Evolutionary conservation across 2,329 filamentous ascomycete species (phyloP).

Genomic region (Colletotrichum caudatum): DNA sequence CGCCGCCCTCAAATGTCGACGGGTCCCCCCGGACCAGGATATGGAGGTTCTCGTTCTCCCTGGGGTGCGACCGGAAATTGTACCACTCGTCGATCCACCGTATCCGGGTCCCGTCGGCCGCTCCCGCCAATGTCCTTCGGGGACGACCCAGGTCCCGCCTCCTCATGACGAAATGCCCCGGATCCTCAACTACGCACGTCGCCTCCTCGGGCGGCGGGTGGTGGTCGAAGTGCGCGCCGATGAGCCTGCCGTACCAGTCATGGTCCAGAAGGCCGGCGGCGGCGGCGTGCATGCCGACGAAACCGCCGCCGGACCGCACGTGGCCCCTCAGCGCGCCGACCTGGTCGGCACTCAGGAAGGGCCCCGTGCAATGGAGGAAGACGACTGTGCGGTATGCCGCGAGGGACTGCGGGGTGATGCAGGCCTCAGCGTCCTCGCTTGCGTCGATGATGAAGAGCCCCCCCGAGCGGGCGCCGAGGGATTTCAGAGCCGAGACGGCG

Average conservation of each 20-base stretch:
- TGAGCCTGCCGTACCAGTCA: conserved; percentile 53
- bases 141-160: conserved; percentile 17
- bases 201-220: conserved; percentile 54
- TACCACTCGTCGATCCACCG: conserved; percentile 58
- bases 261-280: conserved; percentile 50
- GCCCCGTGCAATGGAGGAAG: conserved; percentile 54
- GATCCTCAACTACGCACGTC: conserved; percentile 48
- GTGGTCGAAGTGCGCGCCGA: conserved; percentile 54
- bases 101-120: neutral
- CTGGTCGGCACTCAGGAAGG: conserved; percentile 50
- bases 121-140: conserved; percentile 30
- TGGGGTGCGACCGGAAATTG: conserved; percentile 53
- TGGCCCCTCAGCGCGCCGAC: conserved; percentile 51
- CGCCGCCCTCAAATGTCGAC: conserved; percentile 51
- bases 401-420: conserved; percentile 49
- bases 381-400: conserved; percentile 52
- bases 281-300: conserved; percentile 57
- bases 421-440: conserved; percentile 51
- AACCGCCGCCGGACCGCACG: conserved; percentile 51
- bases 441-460: conserved; percentile 49
- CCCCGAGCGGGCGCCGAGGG: conserved; percentile 45
- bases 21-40: conserved; percentile 55
- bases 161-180: conserved; percentile 48
- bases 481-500: conserved; percentile 49
- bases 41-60: conserved; percentile 45